phyloP scores from a whole-genome alignment of 345 rosid genomes.

The Nephelium lappaceum region DNA sequence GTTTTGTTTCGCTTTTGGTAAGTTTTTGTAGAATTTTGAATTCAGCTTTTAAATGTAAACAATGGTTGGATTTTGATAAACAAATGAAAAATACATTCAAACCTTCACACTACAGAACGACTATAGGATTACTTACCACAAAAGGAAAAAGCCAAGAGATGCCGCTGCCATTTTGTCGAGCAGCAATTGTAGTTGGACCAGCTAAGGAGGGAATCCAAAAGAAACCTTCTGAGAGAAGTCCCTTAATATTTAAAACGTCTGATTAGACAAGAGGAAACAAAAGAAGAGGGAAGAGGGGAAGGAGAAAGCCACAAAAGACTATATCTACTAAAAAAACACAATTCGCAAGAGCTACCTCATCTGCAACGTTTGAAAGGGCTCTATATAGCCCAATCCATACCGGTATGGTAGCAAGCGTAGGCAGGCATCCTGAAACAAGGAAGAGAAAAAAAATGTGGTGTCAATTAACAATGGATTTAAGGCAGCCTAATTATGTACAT shows the following conservation, averaged over 20 bases:
- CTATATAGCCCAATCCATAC: constrained; percentile 98
- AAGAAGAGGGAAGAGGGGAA: not conserved
- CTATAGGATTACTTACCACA: constrained; percentile 51
- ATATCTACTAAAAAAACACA: constrained; percentile 5
- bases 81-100: not conserved
- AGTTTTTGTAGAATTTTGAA: not conserved
- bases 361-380: constrained; percentile 96
- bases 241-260: constrained; percentile 45
- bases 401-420: constrained; percentile 96
- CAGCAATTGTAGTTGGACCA: constrained; percentile 90
- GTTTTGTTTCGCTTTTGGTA: not conserved
- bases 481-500: not conserved
- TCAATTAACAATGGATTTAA: not conserved
- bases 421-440: constrained; percentile 69
- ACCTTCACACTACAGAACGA: not conserved
- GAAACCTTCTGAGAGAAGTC: constrained; percentile 96
- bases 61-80: not conserved
- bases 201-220: constrained; percentile 98
- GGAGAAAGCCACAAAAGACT: constrained; percentile 7
- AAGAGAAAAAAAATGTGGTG: not conserved
- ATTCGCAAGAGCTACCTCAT: constrained; percentile 59
- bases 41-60: not conserved
- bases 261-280: constrained; percentile 20
- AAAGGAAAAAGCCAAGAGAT: constrained; percentile 96
- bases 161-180: constrained; percentile 84